Percentiles rank a stretch among this genome's conserved stretches.
Conservation (phyloP, 2,329 filamentous ascomycete species). For the Alternaria ethzedia region DNA sequence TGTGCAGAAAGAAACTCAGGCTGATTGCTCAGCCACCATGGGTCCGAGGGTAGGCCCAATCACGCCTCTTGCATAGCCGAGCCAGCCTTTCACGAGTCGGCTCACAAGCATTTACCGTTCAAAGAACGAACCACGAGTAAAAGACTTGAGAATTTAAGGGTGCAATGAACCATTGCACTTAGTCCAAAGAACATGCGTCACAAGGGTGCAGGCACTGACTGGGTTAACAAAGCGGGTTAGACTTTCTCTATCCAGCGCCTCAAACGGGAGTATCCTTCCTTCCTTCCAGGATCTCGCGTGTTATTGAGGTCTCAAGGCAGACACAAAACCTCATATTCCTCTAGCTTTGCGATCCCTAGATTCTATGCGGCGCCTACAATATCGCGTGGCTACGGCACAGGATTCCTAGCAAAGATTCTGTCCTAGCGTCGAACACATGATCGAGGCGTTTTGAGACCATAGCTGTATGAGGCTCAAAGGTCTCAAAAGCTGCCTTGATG, state of each 20-base stretch:
- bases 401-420: neutral
- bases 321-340: neutral
- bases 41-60: neutral
- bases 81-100: neutral
- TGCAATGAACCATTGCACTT: slow-evolving; percentile 1
- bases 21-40: neutral
- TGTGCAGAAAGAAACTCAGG: too few species aligned
- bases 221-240: neutral
- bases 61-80: neutral
- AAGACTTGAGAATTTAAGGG: neutral
- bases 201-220: slow-evolving; percentile 1
- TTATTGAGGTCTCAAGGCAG: neutral
- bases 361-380: neutral
- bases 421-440: neutral
- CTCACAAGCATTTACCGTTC: neutral
- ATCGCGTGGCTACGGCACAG: neutral
- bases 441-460: neutral
- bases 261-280: neutral
- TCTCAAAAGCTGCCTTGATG: neutral
- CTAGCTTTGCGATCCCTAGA: neutral
- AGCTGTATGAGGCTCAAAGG: neutral
- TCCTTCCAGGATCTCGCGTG: neutral
- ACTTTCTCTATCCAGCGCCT: neutral
- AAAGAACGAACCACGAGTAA: neutral
- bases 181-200: neutral